Base-by-base conservation (phyloP, 2,329 filamentous ascomycete genomes). In the Botrytis paeoniae region DNA sequence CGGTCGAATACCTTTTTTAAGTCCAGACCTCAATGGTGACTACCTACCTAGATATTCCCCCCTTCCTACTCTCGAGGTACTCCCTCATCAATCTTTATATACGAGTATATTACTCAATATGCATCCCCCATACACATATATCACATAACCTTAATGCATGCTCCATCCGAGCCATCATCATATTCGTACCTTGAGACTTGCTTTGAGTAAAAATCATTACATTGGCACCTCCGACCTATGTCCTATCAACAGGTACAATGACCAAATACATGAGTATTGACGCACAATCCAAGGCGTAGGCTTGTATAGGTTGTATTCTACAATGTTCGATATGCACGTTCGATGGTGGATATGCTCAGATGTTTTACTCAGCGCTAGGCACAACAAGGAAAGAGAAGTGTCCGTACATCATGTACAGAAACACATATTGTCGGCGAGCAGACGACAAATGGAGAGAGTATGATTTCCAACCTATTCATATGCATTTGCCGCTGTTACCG, bases 311-410 rank as follows among this genome's bases (percentile, higher is more conserved):
- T n/a, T 39, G 22, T 25, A 43, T n/a, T 63, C 16, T n/a, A 39
- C 10, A 29, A 5, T n/a, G 48, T 54, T n/a, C 48, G 48, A 6
- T 20, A 39, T 66, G 45, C 64, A 54, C 51, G 51, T 57, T 29
- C n/a, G 16, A 29, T 48, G 45, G 45, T 22, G 45, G 45, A 25
- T 22, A 25, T 60, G 29, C 57, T 45, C 43, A 37, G 35, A 63
- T 63, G 18, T 57, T 51, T 62, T 62, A 9, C 57, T 70, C 60
- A 14, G 45, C 59, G 45, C 45, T 64, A 43, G 22, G 20, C 35
- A 64, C 43, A 43, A 43, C 60, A 43, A 71, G 69, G 45, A 63
- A 63, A 65, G 51, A 35, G 51, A 35, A 45, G 39, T 20, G 51
- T 8, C 25, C n/a, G 9, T 54, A 48, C 29, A 20, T n/a, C 41